Conservation (phyloP, 2,329 filamentous ascomycete species). For the Emergomyces pasteurianus region DNA sequence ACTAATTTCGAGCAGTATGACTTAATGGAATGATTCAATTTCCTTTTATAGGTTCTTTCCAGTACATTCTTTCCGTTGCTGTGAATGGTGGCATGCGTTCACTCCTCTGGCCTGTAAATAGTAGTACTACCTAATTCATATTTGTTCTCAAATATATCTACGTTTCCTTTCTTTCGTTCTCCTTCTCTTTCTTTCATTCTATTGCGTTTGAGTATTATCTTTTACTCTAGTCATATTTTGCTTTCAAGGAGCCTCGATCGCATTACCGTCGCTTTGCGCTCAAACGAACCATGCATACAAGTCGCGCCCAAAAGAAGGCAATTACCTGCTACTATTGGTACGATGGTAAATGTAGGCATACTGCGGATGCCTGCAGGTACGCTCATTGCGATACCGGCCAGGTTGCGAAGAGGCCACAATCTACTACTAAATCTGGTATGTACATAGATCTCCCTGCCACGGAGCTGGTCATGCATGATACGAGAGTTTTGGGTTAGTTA, state of each 20-base stretch:
- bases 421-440: slow-evolving; percentile 5
- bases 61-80: not conserved
- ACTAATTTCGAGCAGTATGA: not conserved
- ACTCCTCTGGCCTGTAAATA: not conserved
- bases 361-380: slow-evolving; percentile 18
- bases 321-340: slow-evolving; percentile 24
- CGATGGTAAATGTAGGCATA: slow-evolving; percentile 15
- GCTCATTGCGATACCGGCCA: slow-evolving; percentile 18
- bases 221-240: not conserved
- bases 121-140: too few species aligned
- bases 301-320: slow-evolving; percentile 13
- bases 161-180: not conserved
- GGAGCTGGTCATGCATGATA: not conserved
- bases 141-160: not conserved
- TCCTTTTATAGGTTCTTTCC: not conserved
- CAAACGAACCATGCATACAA: not conserved
- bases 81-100: not conserved
- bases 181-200: not conserved
- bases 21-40: not conserved
- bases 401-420: slow-evolving; percentile 10
- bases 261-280: not conserved
- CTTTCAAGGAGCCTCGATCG: not conserved
- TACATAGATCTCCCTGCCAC: not conserved
- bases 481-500: not conserved
- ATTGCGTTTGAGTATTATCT: not conserved